Percentiles rank a stretch among this genome's conserved stretches.
phyloP scores from a whole-genome alignment of 2,329 filamentous ascomycete species.

The Harringtonia lauricola region DNA sequence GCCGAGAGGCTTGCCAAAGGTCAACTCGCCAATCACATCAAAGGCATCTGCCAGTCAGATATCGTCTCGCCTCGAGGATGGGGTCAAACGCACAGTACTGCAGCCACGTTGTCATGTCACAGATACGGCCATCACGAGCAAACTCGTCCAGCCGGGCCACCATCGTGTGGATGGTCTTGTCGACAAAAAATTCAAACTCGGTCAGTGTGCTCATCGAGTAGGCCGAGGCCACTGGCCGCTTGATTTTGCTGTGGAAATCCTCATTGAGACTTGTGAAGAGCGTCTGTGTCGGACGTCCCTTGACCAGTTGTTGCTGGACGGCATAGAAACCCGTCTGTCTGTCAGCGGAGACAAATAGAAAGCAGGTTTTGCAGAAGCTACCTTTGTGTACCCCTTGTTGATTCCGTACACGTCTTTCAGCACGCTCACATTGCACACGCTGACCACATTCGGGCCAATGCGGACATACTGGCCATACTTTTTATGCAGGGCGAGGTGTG shows the following conservation, averaged over 20 bases:
- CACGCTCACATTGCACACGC: slow-evolving; percentile 23
- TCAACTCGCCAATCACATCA: slow-evolving; percentile 30
- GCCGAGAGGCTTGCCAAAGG: slow-evolving; percentile 28
- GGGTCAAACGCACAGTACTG: slow-evolving; percentile 26
- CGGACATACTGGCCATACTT: slow-evolving; percentile 28
- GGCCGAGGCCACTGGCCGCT: not conserved
- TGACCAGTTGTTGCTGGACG: not conserved
- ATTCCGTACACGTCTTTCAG: slow-evolving; percentile 23
- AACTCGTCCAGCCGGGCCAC: slow-evolving; percentile 16
- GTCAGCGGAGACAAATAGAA: not conserved
- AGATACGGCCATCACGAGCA: not conserved
- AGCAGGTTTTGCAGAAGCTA: not conserved
- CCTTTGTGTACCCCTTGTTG: slow-evolving; percentile 21
- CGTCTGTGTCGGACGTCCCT: slow-evolving; percentile 16
- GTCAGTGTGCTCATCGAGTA: not conserved
- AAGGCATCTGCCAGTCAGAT: slow-evolving; percentile 1
- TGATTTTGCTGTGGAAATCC: slow-evolving; percentile 8
- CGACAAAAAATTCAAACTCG: not conserved
- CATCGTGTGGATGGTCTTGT: slow-evolving; percentile 19
- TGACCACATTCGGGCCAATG: slow-evolving; percentile 25
- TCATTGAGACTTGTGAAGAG: slow-evolving; percentile 23
- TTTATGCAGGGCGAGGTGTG: slow-evolving; percentile 20
- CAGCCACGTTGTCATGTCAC: slow-evolving; percentile 25
- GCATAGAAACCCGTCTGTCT: not conserved
- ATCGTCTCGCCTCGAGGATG: too few relatives aligned